These are phyloP conservation scores for Polygonum maritimum DNA, from an alignment of 148 eudicot species.

Conservation along the genomic window DNA sequence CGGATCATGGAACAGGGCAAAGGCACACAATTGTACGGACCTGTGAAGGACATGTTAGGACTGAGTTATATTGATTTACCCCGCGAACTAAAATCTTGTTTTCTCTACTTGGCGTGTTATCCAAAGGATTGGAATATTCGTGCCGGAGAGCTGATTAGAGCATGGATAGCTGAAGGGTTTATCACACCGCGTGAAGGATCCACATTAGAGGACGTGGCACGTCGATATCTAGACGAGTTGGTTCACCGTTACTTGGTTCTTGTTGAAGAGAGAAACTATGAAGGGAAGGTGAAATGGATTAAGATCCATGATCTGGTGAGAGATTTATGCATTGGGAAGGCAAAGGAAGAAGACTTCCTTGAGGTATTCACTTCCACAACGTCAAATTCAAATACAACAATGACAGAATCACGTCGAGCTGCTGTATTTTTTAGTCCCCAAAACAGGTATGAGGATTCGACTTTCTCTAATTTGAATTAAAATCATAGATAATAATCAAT, in stretches of 20 bases:
- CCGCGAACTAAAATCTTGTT: too few species aligned
- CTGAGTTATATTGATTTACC: too few species aligned
- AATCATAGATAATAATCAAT: too few species aligned
- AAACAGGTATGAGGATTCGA: not conserved
- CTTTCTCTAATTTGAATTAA: not conserved
- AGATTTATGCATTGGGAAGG: too few species aligned
- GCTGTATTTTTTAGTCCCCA: not conserved
- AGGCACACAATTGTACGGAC: slow-evolving; percentile 3
- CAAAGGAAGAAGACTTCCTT: too few species aligned
- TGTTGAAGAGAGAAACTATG: not conserved
- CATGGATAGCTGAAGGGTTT: slow-evolving; percentile 26
- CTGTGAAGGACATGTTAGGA: slow-evolving; percentile 3
- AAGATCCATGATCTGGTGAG: not conserved
- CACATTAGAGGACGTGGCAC: too few species aligned
- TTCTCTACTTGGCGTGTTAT: too few species aligned
- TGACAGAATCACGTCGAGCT: slow-evolving; percentile 2
- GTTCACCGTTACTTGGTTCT: not conserved
- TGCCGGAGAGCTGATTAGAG: slow-evolving; percentile 11
- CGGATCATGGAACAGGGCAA: not conserved
- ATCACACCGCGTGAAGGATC: not conserved
- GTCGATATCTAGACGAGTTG: too few species aligned
- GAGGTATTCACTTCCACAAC: not conserved
- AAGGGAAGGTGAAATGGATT: slow-evolving; percentile 6
- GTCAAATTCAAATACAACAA: not conserved
- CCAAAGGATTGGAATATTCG: not conserved